Conservation (phyloP, 140 eudicot species). For the Erigeron philadelphicus region DNA sequence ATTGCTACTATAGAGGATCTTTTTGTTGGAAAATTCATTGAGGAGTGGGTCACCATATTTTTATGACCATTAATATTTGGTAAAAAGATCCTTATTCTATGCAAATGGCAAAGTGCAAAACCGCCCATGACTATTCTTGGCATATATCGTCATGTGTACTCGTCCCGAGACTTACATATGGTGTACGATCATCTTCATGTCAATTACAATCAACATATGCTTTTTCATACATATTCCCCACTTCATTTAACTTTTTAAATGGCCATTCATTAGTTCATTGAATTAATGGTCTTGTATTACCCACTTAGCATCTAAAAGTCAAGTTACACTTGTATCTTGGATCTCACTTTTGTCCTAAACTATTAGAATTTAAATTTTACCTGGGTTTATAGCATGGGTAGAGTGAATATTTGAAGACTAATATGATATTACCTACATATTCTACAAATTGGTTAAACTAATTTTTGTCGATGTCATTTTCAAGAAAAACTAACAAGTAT, state of each 20-base stretch:
- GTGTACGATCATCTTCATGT: conserved; percentile 26
- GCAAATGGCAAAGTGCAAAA: conserved; percentile 16
- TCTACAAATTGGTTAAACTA: background rate
- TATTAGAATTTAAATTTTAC: conserved; percentile 1
- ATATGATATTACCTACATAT: background rate
- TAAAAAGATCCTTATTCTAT: conserved; percentile 34
- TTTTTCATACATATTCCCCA: conserved; percentile 21
- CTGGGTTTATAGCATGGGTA: background rate
- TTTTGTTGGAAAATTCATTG: conserved; percentile 8
- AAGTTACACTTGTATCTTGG: conserved; percentile 16
- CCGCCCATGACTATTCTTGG: conserved; percentile 14
- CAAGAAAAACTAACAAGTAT: conserved; percentile 18
- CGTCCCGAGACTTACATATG: background rate
- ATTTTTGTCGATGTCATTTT: background rate
- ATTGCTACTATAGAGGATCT: conserved; percentile 12
- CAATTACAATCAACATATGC: conserved; percentile 28
- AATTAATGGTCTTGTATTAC: conserved; percentile 13
- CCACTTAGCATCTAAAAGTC: conserved; percentile 16
- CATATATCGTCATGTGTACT: background rate
- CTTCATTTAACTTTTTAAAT: conserved; percentile 16
- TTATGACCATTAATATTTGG: conserved; percentile 30
- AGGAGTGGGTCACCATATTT: conserved; percentile 44
- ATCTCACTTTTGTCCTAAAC: conserved; percentile 6
- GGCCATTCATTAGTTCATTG: conserved; percentile 15
- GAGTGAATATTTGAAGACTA: background rate